phyloP scores from a whole-genome alignment of 2,329 filamentous ascomycete species.

The Paracorniculantispora psalliotae region DNA sequence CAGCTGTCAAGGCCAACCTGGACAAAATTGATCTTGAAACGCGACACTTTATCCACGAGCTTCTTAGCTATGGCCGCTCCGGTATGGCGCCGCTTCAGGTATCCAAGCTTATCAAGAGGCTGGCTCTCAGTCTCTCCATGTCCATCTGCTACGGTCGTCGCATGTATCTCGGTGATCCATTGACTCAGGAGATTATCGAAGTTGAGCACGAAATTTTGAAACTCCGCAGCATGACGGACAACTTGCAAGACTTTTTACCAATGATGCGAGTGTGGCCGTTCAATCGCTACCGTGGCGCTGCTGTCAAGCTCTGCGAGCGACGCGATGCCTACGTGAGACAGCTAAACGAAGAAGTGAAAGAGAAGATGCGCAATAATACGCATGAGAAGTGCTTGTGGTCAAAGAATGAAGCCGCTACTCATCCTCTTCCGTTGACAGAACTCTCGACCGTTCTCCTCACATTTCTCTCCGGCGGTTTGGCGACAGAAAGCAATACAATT shows the following conservation, averaged over 20 bases:
- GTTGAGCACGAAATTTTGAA: slow-evolving; percentile 6
- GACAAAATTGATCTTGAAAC: slow-evolving; percentile 5
- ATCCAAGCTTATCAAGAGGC: slow-evolving; percentile 1
- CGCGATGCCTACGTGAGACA: slow-evolving; percentile 2
- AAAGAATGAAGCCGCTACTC: neutral
- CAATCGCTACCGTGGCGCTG: neutral
- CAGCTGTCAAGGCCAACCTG: slow-evolving; percentile 4
- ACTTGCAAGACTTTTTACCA: slow-evolving; percentile 3
- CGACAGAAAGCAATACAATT: slow-evolving; percentile 3
- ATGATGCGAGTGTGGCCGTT: slow-evolving; percentile 2
- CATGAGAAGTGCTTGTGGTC: neutral
- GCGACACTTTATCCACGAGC: slow-evolving; percentile 4
- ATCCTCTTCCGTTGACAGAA: neutral
- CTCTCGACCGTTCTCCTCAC: slow-evolving; percentile 5
- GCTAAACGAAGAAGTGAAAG: slow-evolving; percentile 4
- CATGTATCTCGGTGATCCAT: slow-evolving; percentile 1
- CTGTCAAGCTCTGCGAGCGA: neutral
- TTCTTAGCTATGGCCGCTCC: neutral
- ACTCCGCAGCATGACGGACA: slow-evolving; percentile 9
- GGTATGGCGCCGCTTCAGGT: neutral
- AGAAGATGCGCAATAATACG: neutral
- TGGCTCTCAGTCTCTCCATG: slow-evolving; percentile 1
- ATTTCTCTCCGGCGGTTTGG: neutral
- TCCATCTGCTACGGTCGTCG: slow-evolving; percentile 10
- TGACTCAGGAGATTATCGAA: slow-evolving; percentile 5